phyloP scores from a whole-genome alignment of 75 land plant genomes.

The Gnetum montanum region DNA sequence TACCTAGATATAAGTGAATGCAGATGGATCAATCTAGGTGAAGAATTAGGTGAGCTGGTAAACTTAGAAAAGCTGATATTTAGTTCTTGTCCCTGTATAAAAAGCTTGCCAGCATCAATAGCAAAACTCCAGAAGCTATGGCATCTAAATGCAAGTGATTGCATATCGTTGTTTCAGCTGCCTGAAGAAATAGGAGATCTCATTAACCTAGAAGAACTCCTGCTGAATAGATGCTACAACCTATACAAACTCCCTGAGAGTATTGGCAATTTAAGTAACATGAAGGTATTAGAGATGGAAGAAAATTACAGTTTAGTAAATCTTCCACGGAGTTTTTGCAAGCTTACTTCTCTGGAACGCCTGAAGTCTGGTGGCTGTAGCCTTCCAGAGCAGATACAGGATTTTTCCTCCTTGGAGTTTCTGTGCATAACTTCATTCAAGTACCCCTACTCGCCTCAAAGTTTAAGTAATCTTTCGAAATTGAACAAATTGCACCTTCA shows the following conservation, averaged over 20 bases:
- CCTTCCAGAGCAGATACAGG: conserved; percentile 1
- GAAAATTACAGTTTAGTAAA: conserved; percentile 2
- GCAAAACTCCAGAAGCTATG: background rate
- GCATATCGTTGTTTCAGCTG: conserved; percentile 2
- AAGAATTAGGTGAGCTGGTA: background rate
- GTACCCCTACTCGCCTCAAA: background rate
- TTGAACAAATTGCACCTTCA: background rate
- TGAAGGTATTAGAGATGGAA: conserved; percentile 5
- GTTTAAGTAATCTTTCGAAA: background rate
- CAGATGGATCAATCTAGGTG: background rate
- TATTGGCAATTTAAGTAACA: conserved; percentile 1
- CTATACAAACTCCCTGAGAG: conserved; percentile 2
- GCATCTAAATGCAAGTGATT: conserved; percentile 2
- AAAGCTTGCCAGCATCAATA: conserved; percentile 4
- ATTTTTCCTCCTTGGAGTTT: background rate
- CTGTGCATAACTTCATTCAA: conserved; percentile 3
- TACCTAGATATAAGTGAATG: conserved; percentile 1
- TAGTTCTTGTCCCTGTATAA: background rate
- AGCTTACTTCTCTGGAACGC: background rate
- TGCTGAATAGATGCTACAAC: conserved; percentile 8
- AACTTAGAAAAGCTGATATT: background rate
- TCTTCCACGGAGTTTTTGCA: conserved; percentile 2
- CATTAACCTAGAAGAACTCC: conserved; percentile 1
- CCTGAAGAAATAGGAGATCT: conserved; percentile 6
- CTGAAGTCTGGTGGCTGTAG: conserved; percentile 3